These are phyloP conservation scores for Podila epigama DNA, from an alignment of 192 early-diverging fungal genomes.

Conservation along the genomic window DNA sequence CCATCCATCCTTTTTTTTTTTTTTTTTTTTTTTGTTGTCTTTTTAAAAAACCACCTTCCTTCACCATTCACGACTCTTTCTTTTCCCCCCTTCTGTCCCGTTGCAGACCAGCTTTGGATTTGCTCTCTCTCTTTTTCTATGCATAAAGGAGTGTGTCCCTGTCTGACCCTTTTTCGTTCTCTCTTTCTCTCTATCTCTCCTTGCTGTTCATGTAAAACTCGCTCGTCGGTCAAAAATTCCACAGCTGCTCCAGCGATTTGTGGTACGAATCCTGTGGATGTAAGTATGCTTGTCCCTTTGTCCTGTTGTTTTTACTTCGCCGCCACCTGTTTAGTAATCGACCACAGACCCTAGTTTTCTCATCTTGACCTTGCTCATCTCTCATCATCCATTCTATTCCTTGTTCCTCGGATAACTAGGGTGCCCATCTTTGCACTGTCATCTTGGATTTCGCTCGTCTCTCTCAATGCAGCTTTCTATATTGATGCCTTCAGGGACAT, in stretches of 20 bases:
- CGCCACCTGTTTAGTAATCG: background rate
- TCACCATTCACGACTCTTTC: too few relatives aligned
- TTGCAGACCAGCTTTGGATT: too few relatives aligned
- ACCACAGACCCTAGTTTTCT: background rate
- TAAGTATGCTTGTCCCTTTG: slow-evolving; percentile 3
- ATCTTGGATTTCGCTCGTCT: slow-evolving; percentile 78
- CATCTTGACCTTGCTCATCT: background rate
- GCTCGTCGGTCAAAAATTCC: background rate
- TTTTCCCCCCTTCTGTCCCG: too few relatives aligned
- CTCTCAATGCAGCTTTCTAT: slow-evolving; percentile 78
- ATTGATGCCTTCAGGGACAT: slow-evolving; percentile 92
- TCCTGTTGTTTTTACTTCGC: background rate
- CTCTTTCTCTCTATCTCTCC: too few relatives aligned
- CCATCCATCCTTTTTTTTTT: background rate
- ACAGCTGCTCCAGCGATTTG: slow-evolving; percentile 20
- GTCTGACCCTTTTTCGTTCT: too few relatives aligned
- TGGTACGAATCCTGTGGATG: slow-evolving; percentile 25
- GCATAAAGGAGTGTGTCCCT: too few relatives aligned
- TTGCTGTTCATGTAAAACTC: too few relatives aligned
- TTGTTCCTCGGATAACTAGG: too few relatives aligned
- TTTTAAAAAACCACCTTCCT: too few relatives aligned
- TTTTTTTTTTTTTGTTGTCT: background rate
- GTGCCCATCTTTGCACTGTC: slow-evolving; percentile 91
- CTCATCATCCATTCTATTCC: slow-evolving; percentile 59
- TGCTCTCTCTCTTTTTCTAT: too few relatives aligned